A percentile compares a stretch with the other conserved stretches of the same genome.
Conservation (phyloP, 2,329 filamentous ascomycete species). For the Fusarium coicis region DNA sequence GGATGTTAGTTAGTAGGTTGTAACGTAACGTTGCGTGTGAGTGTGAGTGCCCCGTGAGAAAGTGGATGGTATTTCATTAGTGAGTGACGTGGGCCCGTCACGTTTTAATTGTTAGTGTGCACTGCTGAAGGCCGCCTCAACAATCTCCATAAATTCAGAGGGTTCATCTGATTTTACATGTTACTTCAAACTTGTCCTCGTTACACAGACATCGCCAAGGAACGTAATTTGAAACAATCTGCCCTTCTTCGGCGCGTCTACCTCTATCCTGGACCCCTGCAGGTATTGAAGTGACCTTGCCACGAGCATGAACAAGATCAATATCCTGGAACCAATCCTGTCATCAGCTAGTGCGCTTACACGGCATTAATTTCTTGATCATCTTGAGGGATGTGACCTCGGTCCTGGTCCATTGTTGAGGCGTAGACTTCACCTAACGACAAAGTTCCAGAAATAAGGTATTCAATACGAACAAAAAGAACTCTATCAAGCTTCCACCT, state of each 20-base stretch:
- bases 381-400: not conserved
- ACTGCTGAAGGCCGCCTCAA: slow-evolving; percentile 13
- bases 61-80: slow-evolving; percentile 19
- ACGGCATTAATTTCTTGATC: not conserved
- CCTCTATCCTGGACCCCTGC: slow-evolving; percentile 15
- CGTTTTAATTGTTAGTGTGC: slow-evolving; percentile 29
- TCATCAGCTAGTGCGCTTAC: slow-evolving; percentile 16
- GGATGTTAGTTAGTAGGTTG: not conserved
- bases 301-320: not conserved
- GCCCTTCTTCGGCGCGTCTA: slow-evolving; percentile 10
- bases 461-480: slow-evolving; percentile 14
- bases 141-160: slow-evolving; percentile 23
- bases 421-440: not conserved
- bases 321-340: slow-evolving; percentile 2
- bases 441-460: not conserved
- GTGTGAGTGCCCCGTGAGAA: slow-evolving; percentile 36
- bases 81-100: not conserved
- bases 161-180: slow-evolving; percentile 25
- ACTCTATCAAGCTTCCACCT: slow-evolving; percentile 1
- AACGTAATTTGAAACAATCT: slow-evolving; percentile 31
- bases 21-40: slow-evolving; percentile 39
- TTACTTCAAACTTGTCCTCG: slow-evolving; percentile 21
- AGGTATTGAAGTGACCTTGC: not conserved
- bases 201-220: slow-evolving; percentile 14
- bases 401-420: not conserved